Percentiles rank a stretch among this genome's conserved stretches.
Evolutionary conservation across 495 filamentous ascomycete species (phyloP).

Genomic region (Aspergillus nanangensis): DNA sequence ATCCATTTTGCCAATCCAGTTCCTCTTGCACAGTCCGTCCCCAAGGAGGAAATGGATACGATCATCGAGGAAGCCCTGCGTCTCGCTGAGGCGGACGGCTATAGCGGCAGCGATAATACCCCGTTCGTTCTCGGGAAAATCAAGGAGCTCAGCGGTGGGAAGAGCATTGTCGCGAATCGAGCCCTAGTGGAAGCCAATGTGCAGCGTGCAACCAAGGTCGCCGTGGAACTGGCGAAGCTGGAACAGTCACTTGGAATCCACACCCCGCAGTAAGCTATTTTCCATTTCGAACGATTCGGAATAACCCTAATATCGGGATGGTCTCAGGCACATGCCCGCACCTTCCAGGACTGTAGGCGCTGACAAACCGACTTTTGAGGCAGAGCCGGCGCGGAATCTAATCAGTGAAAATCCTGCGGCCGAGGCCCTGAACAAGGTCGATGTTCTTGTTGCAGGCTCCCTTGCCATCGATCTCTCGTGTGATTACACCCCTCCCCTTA

Average conservation of each 20-base stretch:
- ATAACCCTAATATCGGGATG: conserved; percentile 32
- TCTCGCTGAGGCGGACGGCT: conserved; percentile 65
- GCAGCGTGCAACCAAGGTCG: conserved; percentile 70
- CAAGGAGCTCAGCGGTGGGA: conserved; percentile 69
- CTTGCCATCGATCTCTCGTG: conserved; percentile 86
- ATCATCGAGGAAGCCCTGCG: conserved; percentile 69
- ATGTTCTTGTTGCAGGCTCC: conserved; percentile 84
- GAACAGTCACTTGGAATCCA: conserved; percentile 30
- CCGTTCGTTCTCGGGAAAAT: conserved; percentile 83
- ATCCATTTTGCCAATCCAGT: conserved; percentile 87
- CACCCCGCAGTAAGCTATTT: conserved; percentile 37
- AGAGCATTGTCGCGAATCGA: conserved; percentile 69
- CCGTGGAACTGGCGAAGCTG: conserved; percentile 67
- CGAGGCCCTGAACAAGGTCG: conserved; percentile 28
- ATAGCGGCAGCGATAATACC: conserved; percentile 74
- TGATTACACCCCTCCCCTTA: conserved; percentile 55
- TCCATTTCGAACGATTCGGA: conserved; percentile 6
- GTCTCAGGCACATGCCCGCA: conserved; percentile 41
- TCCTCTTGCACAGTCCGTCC: conserved; percentile 63
- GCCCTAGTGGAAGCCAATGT: conserved; percentile 80
- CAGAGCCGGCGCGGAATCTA: conserved; percentile 8
- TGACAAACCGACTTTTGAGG: conserved; percentile 22
- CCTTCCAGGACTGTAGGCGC: conserved; percentile 20
- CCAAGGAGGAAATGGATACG: conserved; percentile 65
- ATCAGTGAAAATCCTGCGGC: conserved; percentile 5